Conservation (phyloP, 495 filamentous ascomycete species). For the Aspergillus heteromorphus region DNA sequence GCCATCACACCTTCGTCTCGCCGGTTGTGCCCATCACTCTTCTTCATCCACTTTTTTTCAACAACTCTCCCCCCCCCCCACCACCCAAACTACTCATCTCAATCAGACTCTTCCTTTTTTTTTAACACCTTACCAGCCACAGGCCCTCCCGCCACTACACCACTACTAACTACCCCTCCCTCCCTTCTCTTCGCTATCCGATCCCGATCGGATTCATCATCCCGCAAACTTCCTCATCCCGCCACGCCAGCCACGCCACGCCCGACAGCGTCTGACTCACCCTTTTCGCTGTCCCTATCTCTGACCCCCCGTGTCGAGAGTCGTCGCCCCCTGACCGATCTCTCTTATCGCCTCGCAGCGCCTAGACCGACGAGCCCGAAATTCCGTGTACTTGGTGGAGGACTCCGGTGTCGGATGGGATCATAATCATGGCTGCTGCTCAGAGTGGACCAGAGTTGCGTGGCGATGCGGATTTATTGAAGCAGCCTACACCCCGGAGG, state of each 20-base stretch:
- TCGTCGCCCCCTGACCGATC: slow-evolving; percentile 2
- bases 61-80: slow-evolving; percentile 1
- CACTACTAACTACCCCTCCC: slow-evolving; percentile 7
- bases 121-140: neutral
- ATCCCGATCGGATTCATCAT: slow-evolving; percentile 31
- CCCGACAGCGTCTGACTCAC: slow-evolving; percentile 19
- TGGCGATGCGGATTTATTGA: slow-evolving; percentile 46
- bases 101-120: neutral
- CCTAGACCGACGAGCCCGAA: neutral
- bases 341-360: slow-evolving; percentile 3
- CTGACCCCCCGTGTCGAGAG: slow-evolving; percentile 2
- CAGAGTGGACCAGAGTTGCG: slow-evolving; percentile 46
- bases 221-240: slow-evolving; percentile 44
- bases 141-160: slow-evolving; percentile 2
- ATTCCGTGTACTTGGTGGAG: slow-evolving; percentile 15
- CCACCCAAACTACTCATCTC: too few species aligned
- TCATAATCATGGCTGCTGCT: slow-evolving; percentile 40
- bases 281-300: slow-evolving; percentile 17
- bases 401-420: slow-evolving; percentile 37
- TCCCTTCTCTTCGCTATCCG: slow-evolving; percentile 12
- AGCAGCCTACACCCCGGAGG: slow-evolving; percentile 46
- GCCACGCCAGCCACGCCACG: too few species aligned
- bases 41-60: slow-evolving; percentile 5
- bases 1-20: too few species aligned
- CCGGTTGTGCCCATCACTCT: neutral